Evolutionary conservation across 179 eudicot genomes (phyloP), one percentile per base, ranked within the genome.

Genomic region (Beta macrorhiza): DNA sequence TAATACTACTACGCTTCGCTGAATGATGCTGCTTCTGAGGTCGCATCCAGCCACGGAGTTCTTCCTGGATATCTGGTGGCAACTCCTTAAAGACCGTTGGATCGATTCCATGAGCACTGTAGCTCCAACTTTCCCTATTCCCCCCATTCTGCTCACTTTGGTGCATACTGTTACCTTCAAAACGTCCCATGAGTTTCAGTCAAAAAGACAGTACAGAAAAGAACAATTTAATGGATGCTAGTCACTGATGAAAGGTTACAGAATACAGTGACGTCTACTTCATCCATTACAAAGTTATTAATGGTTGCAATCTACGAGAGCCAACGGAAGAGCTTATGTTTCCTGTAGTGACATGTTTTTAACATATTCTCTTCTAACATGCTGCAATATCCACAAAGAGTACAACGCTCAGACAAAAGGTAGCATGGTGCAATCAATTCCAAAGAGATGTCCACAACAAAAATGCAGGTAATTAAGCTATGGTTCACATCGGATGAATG

Each of bases 51-150:
- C 86, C 90, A 37, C 83, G 82, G 64, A 93, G 84, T 88, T 94
- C 97, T 78, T 87, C 86, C 82, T 92, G 96, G 74, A 94, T 93
- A 80, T 93, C 91, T 15, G 69, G 83, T 42, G 98, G 97, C 63
- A 94, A 85, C 89, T 94, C 97, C 8, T 88, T 77, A 44, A 94
- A 45, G 67, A 91, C 85, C 44, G 79, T 63, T 29, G 87, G 91
- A 83, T 94, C 98, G 74, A 94, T 94, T 84, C 90, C 94, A 76
- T 89, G 84, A 42, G 82, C 73, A 45, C 86, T 87, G 82, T 91
- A 92, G 61, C 85, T 83, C 93, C 97, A 94, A 42, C 74, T 69
- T 77, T 81, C 78, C 32, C 82, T 82, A 64, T 86, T 77, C n/a
- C 15, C 64, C 45, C 59, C 80, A 62, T 68, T 78, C 68, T 73